Evolutionary conservation across 805 yeast species (phyloP), one percentile per base, ranked within the genome.

Genomic region (Priceomyces carsonii): DNA sequence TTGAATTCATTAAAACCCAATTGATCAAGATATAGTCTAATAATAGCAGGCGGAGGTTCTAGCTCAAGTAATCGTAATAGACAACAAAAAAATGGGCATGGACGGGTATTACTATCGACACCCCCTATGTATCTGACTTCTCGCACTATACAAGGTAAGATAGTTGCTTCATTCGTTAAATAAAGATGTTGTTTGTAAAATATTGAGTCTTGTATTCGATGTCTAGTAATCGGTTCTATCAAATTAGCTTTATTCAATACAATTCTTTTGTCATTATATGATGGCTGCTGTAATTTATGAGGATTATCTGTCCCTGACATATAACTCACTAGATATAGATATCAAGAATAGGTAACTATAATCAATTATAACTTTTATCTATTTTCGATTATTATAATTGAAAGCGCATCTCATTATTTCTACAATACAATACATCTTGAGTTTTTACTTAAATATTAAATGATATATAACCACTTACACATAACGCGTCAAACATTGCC

Each of bases 1-100:
- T 87, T 86, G 71, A 90, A 90, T 43, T 61, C 61, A 18, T 55
- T 47, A 39, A 48, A 57, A 36, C 82, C 79, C 32, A 67, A 61
- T 47, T 90, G 93, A 2, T 56, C 56, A 8, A 83, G 59, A 43
- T 76, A 71, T 35, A 79, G 71, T 12, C 63, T 51, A 2, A 85
- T 51, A 4, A 86, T 76, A 4, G 78, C 85, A 8, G 52, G 49
- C 1, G 71, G 48, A 0, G 97, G 97, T 42, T 78, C 78, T 12
- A 93, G 58, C 56, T 91, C 95, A 4, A 90, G 66, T 39, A 91
- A 55, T 44, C 91, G 79, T 50, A 87, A 77, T 21, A 88, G 57
- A 29, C 95, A 69, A 51, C 95, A 81, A n/a, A 86, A 53, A 47
- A 87, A 88, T 9, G 80, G 82, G 12, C 84, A 67, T 0, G 95